These are phyloP conservation scores for Suillus hirtellus DNA, from an alignment of 768 basidiomycete species.

Conservation along the genomic window DNA sequence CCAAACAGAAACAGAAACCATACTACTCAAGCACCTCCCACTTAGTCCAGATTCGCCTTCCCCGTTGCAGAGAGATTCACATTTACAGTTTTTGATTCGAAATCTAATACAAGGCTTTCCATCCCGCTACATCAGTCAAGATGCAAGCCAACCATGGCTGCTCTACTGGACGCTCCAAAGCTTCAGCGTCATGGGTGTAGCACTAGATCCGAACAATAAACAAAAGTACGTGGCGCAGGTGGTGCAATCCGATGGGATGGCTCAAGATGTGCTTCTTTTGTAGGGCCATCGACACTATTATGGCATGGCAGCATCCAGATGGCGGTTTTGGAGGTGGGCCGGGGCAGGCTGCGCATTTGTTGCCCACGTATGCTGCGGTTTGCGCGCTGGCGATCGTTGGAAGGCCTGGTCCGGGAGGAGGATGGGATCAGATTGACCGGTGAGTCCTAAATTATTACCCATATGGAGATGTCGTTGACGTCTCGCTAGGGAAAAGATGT, in stretches of 20 bases:
- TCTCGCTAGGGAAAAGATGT: slow-evolving; percentile 64
- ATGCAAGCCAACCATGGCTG: slow-evolving; percentile 95
- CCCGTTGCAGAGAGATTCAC: slow-evolving; percentile 58
- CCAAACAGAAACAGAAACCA: slow-evolving; percentile 67
- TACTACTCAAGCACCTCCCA: slow-evolving; percentile 59
- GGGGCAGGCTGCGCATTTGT: slow-evolving; percentile 81
- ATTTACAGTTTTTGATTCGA: slow-evolving; percentile 74
- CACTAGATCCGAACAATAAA: slow-evolving; percentile 73
- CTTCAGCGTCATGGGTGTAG: slow-evolving; percentile 77
- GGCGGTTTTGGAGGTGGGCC: slow-evolving; percentile 95
- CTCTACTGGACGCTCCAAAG: slow-evolving; percentile 91
- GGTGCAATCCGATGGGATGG: not conserved
- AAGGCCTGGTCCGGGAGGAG: slow-evolving; percentile 65
- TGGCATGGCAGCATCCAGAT: slow-evolving; percentile 78
- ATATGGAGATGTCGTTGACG: not conserved
- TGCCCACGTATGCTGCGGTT: slow-evolving; percentile 88
- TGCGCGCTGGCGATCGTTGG: slow-evolving; percentile 84
- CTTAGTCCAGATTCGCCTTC: slow-evolving; percentile 28
- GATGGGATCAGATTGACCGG: slow-evolving; percentile 89
- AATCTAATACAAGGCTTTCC: slow-evolving; percentile 82
- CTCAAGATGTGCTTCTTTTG: slow-evolving; percentile 3
- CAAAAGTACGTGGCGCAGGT: slow-evolving; percentile 56
- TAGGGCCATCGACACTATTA: slow-evolving; percentile 79
- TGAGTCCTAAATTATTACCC: slow-evolving; percentile 29
- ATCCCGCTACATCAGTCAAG: slow-evolving; percentile 74